These are phyloP conservation scores for Chenopodium formosanum DNA, from an alignment of 148 eudicot species.

Conservation along the genomic window DNA sequence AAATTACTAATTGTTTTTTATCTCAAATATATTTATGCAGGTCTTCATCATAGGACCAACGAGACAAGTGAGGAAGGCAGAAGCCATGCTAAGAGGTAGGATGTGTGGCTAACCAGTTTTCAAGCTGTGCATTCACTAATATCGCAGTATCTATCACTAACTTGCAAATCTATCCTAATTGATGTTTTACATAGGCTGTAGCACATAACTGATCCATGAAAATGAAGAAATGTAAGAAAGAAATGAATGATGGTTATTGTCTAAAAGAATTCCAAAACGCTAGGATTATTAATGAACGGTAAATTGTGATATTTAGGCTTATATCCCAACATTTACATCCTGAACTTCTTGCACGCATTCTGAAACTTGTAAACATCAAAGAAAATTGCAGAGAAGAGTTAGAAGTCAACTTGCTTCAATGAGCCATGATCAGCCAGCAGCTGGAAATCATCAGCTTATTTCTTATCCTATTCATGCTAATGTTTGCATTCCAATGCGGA, in stretches of 20 bases:
- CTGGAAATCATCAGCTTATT: background rate
- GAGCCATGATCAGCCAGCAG: background rate
- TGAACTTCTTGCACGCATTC: background rate
- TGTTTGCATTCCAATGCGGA: background rate
- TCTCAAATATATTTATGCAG: conserved; percentile 5
- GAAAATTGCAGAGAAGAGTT: background rate
- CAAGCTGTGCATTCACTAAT: background rate
- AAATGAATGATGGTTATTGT: too few relatives aligned
- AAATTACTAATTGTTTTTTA: background rate
- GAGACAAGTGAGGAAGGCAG: conserved; percentile 18
- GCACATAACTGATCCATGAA: background rate
- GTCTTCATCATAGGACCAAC: conserved; percentile 28
- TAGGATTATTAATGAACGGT: background rate
- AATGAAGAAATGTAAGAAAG: background rate
- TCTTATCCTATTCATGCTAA: background rate
- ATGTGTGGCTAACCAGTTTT: background rate
- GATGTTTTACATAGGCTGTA: background rate
- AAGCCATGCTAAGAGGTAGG: conserved; percentile 22
- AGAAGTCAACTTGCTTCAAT: background rate
- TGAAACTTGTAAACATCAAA: background rate
- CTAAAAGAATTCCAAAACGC: background rate
- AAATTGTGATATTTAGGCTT: background rate
- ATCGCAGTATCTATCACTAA: background rate
- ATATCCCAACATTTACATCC: background rate
- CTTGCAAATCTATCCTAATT: background rate